These are phyloP conservation scores for Incumbomyces delicatus DNA, from an alignment of 2,329 filamentous ascomycete species.

Conservation along the genomic window DNA sequence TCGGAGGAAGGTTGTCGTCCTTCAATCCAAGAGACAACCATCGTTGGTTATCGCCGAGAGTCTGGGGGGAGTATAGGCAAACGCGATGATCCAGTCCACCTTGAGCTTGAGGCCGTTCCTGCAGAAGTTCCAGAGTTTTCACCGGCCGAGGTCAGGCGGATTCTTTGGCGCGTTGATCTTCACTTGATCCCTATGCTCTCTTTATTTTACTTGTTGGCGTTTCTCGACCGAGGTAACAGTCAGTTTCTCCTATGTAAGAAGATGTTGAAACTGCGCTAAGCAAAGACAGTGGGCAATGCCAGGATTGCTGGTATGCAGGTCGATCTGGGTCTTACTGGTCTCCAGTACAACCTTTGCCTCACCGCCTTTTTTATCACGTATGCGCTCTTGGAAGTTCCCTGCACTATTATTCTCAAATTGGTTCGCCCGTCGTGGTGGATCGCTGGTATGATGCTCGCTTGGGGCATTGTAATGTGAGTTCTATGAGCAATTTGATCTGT, in stretches of 20 bases:
- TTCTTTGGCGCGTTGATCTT: background rate
- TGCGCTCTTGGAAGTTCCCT: constrained; percentile 31
- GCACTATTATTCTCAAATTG: constrained; percentile 35
- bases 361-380: constrained; percentile 35
- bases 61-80: too few relatives aligned
- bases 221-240: too few relatives aligned
- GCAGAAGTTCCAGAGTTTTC: too few relatives aligned
- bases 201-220: too few relatives aligned
- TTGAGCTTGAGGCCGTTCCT: too few relatives aligned
- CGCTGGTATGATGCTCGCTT: constrained; percentile 38
- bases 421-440: constrained; percentile 45
- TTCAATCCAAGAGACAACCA: too few relatives aligned
- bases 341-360: constrained; percentile 30
- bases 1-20: too few relatives aligned
- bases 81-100: too few relatives aligned
- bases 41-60: too few relatives aligned
- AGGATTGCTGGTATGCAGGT: constrained; percentile 23
- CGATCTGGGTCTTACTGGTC: constrained; percentile 22
- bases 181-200: background rate
- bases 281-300: too few relatives aligned
- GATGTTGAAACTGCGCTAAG: too few relatives aligned
- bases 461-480: constrained; percentile 19
- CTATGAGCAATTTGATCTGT: constrained; percentile 16
- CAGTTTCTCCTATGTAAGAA: too few relatives aligned
- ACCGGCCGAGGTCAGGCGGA: background rate